These are phyloP conservation scores for Apophysomyces elegans DNA, from an alignment of 371 early-diverging fungal genomes.

Conservation along the genomic window DNA sequence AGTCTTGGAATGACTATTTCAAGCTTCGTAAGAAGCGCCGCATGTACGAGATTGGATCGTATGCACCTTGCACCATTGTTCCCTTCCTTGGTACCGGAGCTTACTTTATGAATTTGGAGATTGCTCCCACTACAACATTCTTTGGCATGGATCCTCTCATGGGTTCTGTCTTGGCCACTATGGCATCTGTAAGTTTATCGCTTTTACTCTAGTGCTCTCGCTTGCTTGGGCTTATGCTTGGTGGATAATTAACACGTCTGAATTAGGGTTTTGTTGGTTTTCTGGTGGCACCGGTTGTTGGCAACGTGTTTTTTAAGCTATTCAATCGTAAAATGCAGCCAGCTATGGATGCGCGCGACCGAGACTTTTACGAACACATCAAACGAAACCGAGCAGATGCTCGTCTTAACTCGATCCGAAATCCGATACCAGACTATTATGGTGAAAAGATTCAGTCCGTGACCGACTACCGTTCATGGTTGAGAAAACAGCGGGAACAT, in stretches of 20 bases:
- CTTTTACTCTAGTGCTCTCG: neutral
- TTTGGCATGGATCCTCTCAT: conserved; percentile 82
- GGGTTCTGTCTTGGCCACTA: conserved; percentile 65
- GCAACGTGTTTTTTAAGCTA: conserved; percentile 65
- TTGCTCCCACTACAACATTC: conserved; percentile 78
- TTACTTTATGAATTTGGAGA: conserved; percentile 74
- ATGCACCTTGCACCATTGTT: conserved; percentile 62
- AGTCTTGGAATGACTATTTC: conserved; percentile 83
- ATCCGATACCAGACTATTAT: conserved; percentile 91
- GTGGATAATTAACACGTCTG: neutral
- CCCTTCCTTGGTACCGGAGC: conserved; percentile 67
- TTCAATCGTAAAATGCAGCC: conserved; percentile 58
- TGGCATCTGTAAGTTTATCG: conserved; percentile 49
- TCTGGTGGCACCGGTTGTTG: conserved; percentile 72
- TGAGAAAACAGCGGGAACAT: conserved; percentile 87
- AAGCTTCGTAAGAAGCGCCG: conserved; percentile 71
- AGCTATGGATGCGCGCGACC: conserved; percentile 73
- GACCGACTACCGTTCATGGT: conserved; percentile 84
- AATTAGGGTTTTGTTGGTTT: conserved; percentile 69
- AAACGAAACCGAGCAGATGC: conserved; percentile 82
- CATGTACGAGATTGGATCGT: conserved; percentile 69
- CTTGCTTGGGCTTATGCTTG: conserved; percentile 1
- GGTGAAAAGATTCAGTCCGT: conserved; percentile 91
- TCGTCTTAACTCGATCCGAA: conserved; percentile 71
- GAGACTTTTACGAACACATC: conserved; percentile 82